Conservation (phyloP, 179 eudicot genomes). For the Beta macrorhiza region DNA sequence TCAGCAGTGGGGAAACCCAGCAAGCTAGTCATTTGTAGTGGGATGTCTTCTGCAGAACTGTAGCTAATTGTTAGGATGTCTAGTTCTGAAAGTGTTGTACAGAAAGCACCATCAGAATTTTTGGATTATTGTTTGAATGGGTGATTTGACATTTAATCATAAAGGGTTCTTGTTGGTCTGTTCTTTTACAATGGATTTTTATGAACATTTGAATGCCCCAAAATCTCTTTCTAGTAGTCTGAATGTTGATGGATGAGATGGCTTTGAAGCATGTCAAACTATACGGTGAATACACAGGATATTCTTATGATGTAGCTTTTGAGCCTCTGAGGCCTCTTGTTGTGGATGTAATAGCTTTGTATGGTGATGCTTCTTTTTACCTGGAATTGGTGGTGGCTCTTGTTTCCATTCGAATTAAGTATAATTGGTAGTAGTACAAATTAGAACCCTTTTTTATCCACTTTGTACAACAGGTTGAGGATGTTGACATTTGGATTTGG, state of each 20-base stretch:
- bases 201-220: slow-evolving; percentile 13
- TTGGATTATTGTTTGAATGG: slow-evolving; percentile 35
- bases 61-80: slow-evolving; percentile 37
- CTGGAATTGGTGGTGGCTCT: background rate
- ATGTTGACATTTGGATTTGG: slow-evolving; percentile 2
- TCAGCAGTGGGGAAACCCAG: slow-evolving; percentile 39
- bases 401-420: no score
- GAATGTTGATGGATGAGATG: slow-evolving; percentile 32
- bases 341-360: background rate
- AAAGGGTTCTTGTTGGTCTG: slow-evolving; percentile 30
- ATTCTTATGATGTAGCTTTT: slow-evolving; percentile 11
- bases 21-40: slow-evolving; percentile 38
- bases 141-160: slow-evolving; percentile 26
- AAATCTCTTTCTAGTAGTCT: slow-evolving; percentile 21
- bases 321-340: slow-evolving; percentile 10
- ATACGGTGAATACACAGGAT: slow-evolving; percentile 9
- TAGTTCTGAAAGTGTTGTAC: slow-evolving; percentile 42
- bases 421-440: background rate
- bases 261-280: slow-evolving; percentile 15
- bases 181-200: slow-evolving; percentile 18
- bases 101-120: slow-evolving; percentile 27
- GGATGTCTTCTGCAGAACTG: slow-evolving; percentile 39
- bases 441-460: background rate
- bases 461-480: slow-evolving; percentile 5
- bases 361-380: background rate